Evolutionary conservation across 176 grass and related monocot genomes (phyloP), one percentile per base, ranked within the genome.

Genomic region (Avena atlantica): DNA sequence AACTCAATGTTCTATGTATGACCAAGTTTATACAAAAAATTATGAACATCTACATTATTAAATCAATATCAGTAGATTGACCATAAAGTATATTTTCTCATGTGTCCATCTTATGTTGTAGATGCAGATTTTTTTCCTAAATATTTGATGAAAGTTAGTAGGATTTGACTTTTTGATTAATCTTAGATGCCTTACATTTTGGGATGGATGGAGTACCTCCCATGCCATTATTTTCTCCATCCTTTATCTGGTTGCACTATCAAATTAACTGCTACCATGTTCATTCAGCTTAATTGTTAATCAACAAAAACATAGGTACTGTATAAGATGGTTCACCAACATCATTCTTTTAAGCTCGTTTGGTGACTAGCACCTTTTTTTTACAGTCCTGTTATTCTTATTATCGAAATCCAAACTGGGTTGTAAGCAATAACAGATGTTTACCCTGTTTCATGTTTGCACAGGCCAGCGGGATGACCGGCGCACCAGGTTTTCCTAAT

Each of bases 401-500:
- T 76, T 37, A 25, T 53, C 63, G 8, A 17, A 20, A 29, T 29
- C 0, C 17, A 53, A 12, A 27, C 14, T 55, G 12, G 10, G 12
- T 3, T 10, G 20, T 61, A 34, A 1, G 2, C 69, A 77, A 23
- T 88, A 52, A 85, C 42, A 14, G 20, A 66, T 11, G 17, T 63
- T 20, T 61, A 44, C 53, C 61, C 1, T 65, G 82, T 63, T 64
- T 63, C 71, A 11, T 85, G 64, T 75, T 48, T 91, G 70, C 61
- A 72, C 71, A 88, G 86, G 78, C 23, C 1, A 55, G 21, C 13
- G 71, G 78, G 45, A 1, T 72, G 67, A 55, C 52, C 68, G 69
- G 60, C 53, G 52, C 81, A 36, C 86, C 82, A 57, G 82, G 64
- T 55, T 76, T 78, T 19, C 70, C 85, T 4, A 71, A 47, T 12